These are phyloP conservation scores for Vitis hybrid DNA, from an alignment of 177 flowering plant species.

Conservation along the genomic window DNA sequence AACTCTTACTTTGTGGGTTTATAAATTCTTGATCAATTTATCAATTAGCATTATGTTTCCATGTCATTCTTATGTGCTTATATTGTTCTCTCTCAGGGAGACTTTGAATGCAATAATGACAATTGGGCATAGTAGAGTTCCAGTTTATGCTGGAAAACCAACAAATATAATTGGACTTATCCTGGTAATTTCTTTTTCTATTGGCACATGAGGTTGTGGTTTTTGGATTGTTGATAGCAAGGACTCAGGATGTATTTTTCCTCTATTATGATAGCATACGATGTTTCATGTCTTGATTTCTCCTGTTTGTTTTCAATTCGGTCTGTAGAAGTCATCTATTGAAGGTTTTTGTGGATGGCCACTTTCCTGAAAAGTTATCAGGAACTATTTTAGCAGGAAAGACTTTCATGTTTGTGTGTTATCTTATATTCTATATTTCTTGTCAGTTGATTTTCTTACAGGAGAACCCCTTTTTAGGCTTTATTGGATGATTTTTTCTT, in stretches of 20 bases:
- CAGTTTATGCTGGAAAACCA: conserved; percentile 67
- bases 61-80: conserved; percentile 6
- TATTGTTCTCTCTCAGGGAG: conserved; percentile 41
- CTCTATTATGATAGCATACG: neutral
- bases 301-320: neutral
- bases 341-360: no score
- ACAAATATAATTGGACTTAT: conserved; percentile 76
- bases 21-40: conserved; percentile 13
- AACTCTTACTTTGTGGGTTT: conserved; percentile 83
- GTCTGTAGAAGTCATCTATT: no score
- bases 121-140: conserved; percentile 90
- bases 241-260: neutral
- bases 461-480: no score
- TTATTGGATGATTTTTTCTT: no score
- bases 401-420: no score
- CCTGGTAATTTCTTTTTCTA: conserved; percentile 47
- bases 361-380: no score
- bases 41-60: neutral
- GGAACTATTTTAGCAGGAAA: no score
- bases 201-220: neutral
- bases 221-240: neutral
- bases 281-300: neutral
- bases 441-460: no score
- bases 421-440: no score
- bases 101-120: conserved; percentile 79